Base-by-base conservation (phyloP, 2,329 filamentous ascomycete genomes). In the Didymella lethalis region DNA sequence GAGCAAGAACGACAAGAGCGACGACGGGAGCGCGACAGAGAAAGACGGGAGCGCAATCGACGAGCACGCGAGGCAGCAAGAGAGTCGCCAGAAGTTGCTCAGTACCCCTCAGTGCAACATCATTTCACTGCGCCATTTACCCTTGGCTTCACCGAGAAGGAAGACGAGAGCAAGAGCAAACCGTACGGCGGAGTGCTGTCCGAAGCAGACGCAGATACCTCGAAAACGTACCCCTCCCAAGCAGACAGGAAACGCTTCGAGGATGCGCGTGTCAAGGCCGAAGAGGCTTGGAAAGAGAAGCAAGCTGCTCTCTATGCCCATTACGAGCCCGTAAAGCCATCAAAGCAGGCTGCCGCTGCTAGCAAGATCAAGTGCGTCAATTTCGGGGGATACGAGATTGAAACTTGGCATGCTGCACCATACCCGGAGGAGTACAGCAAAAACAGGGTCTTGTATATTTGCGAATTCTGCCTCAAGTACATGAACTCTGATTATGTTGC, bases 401-500 rank as follows among this genome's bases (percentile, higher is more conserved):
- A 99, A 75, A 99, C 95, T 3, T 98, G 95, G 93, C 97, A 99
- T 79, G 94, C 95, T 29, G 95, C 95, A 38, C 96, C 95, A 12
- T 99, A 99, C 75, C 95, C 95, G 0, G 95, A 97, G 75, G 95
- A 99, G 78, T 99, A 99, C 81, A 98, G 93, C 76, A 88, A 94
- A 64, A 98, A 99, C 74, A 89, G 92, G 29, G 91, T 97, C 36
- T 85, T 99, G n/a, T 98, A 97, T 78, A 98, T 99, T 64, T 99
- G 95, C 83, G 96, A 99, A 77, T 99, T 98, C 77, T 99, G 95
- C 75, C 83, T 99, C 60, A 99, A 98, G 79, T 99, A 99, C 80
- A 97, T 99, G 93, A 97, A 96, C 77, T 98, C 95, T 18, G 94
- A 97, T 75, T 98, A 96, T 71, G 95, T 99, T 28, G 94, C 95